A percentile compares a stretch with the other conserved stretches of the same genome.
phyloP scores from a whole-genome alignment of 768 basidiomycete genomes.

The Amanita exitialis region DNA sequence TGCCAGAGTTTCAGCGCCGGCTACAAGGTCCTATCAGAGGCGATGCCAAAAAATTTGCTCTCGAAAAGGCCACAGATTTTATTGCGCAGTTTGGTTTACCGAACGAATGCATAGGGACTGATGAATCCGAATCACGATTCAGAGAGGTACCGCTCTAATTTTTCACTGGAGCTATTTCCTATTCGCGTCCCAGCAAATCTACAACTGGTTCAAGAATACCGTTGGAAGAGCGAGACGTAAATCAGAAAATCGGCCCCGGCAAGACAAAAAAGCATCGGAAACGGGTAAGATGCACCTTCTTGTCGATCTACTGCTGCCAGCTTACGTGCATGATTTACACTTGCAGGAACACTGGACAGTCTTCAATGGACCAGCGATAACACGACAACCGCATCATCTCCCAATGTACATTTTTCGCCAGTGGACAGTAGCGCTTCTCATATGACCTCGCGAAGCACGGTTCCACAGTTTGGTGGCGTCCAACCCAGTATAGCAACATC shows the following conservation, averaged over 20 bases:
- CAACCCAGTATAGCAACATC: not conserved
- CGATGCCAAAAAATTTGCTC: conserved; percentile 61
- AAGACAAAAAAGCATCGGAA: conserved; percentile 41
- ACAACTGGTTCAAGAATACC: conserved; percentile 70
- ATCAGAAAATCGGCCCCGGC: conserved; percentile 42
- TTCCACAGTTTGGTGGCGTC: not conserved
- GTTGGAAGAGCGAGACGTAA: conserved; percentile 51
- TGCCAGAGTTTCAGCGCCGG: conserved; percentile 48
- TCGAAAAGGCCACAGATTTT: conserved; percentile 54
- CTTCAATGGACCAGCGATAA: conserved; percentile 12
- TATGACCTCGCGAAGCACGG: not conserved
- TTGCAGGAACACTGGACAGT: conserved; percentile 14
- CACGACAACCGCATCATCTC: not conserved
- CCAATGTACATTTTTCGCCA: not conserved
- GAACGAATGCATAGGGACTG: conserved; percentile 39
- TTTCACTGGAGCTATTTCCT: not conserved
- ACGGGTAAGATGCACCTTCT: conserved; percentile 26
- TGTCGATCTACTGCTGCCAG: not conserved
- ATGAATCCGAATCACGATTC: conserved; percentile 51
- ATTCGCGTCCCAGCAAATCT: conserved; percentile 41
- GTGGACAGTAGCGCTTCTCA: conserved; percentile 2
- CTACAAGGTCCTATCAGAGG: conserved; percentile 51
- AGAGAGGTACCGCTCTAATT: conserved; percentile 36
- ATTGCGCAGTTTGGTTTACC: conserved; percentile 50
- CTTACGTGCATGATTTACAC: not conserved